Conservation (phyloP, 495 filamentous ascomycete genomes). For the Aspergillus olivimuriae region DNA sequence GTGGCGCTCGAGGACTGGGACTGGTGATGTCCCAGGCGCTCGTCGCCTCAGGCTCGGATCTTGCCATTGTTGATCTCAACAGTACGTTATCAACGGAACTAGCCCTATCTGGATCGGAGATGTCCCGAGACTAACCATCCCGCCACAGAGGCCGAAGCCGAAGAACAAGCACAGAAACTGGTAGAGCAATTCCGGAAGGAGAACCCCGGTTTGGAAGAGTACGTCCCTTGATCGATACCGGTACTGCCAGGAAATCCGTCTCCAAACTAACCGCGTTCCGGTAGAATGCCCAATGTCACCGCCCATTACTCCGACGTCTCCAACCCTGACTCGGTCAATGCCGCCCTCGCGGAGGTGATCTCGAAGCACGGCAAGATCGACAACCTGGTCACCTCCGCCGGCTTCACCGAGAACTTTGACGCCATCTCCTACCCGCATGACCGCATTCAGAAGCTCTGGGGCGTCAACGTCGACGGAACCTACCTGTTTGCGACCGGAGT, state of each 20-base stretch:
- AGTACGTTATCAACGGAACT: slow-evolving; percentile 50
- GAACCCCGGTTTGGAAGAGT: slow-evolving; percentile 70
- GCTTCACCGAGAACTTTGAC: slow-evolving; percentile 93
- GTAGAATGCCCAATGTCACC: slow-evolving; percentile 72
- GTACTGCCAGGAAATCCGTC: too few relatives aligned
- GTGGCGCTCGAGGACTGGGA: slow-evolving; percentile 78
- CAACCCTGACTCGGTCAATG: slow-evolving; percentile 65
- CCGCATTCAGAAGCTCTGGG: slow-evolving; percentile 85
- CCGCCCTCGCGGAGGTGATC: slow-evolving; percentile 62
- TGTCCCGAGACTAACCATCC: slow-evolving; percentile 8
- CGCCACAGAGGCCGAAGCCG: slow-evolving; percentile 79
- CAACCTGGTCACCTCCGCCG: slow-evolving; percentile 88
- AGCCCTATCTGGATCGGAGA: not conserved
- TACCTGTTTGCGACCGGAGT: slow-evolving; percentile 82
- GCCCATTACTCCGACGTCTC: slow-evolving; percentile 88
- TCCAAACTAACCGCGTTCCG: not conserved
- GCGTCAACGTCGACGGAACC: slow-evolving; percentile 91
- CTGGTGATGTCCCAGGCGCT: slow-evolving; percentile 89
- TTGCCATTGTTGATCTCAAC: slow-evolving; percentile 91
- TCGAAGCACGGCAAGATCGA: slow-evolving; percentile 74
- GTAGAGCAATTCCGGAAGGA: slow-evolving; percentile 67
- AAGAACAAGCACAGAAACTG: slow-evolving; percentile 62
- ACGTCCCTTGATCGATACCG: slow-evolving; percentile 14
- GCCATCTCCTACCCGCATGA: slow-evolving; percentile 84
- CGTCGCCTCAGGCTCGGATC: slow-evolving; percentile 77